phyloP scores from a whole-genome alignment of 108 stramenopile genomes.

The Skeletonema potamos region DNA sequence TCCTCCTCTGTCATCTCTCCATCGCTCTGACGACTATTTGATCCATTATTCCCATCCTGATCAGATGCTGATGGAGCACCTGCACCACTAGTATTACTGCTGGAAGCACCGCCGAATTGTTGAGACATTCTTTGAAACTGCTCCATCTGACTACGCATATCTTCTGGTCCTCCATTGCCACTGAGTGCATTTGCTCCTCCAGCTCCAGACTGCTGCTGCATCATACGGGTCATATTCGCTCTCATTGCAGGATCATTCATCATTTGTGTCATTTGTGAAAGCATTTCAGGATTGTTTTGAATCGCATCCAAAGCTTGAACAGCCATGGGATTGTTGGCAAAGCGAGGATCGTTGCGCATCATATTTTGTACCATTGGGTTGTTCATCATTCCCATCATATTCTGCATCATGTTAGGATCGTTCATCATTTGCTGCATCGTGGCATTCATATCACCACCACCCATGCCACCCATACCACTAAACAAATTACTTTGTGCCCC shows the following conservation, averaged over 20 bases:
- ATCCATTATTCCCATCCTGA: not conserved
- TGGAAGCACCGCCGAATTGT: constrained; percentile 21
- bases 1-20: constrained; percentile 85
- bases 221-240: constrained; percentile 46
- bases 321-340: constrained; percentile 64
- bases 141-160: constrained; percentile 47
- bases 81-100: not conserved
- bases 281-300: constrained; percentile 69
- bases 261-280: constrained; percentile 60
- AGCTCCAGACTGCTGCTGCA: constrained; percentile 23
- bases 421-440: constrained; percentile 57
- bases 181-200: constrained; percentile 27
- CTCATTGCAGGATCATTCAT: constrained; percentile 59
- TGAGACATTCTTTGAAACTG: constrained; percentile 20
- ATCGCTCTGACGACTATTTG: constrained; percentile 10
- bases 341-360: constrained; percentile 75
- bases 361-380: constrained; percentile 84
- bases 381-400: constrained; percentile 60
- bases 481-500: constrained; percentile 15
- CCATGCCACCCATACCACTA: not conserved
- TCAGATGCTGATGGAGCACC: not conserved
- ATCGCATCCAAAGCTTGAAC: constrained; percentile 56
- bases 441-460: constrained; percentile 32
- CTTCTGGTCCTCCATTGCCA: constrained; percentile 6
- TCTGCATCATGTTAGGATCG: constrained; percentile 61